Conservation (phyloP, 257 asterid species). For the Solanum sejunctum region DNA sequence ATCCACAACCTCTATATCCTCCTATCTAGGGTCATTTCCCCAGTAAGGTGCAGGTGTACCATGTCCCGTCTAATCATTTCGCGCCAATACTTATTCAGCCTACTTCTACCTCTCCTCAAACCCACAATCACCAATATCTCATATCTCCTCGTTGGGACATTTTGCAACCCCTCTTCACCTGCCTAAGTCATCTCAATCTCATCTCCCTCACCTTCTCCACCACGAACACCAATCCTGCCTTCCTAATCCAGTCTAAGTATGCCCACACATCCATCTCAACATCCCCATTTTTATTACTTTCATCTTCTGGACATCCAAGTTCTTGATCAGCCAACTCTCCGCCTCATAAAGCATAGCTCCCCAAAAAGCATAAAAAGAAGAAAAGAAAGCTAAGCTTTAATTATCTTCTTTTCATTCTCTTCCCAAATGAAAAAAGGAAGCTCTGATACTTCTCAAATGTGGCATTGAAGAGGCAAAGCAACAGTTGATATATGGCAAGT, state of each 20-base stretch:
- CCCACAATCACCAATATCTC: background rate
- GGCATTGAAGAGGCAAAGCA: background rate
- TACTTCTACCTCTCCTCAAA: background rate
- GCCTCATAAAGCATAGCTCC: background rate
- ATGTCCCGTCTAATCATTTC: background rate
- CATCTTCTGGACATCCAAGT: background rate
- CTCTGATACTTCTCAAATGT: background rate
- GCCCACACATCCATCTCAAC: background rate
- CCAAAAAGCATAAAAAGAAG: background rate
- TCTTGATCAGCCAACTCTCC: background rate
- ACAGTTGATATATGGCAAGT: background rate
- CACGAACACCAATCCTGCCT: background rate
- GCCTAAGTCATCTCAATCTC: background rate
- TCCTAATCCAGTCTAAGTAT: background rate
- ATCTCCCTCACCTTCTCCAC: background rate
- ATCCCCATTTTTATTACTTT: background rate
- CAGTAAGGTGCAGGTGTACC: background rate
- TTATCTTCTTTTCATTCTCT: background rate
- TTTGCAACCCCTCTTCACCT: background rate
- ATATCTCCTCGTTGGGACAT: background rate
- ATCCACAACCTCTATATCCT: background rate
- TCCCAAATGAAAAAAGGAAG: background rate
- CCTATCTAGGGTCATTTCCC: background rate
- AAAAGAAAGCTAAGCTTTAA: background rate
- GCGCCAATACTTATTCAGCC: background rate